Base-by-base conservation (phyloP, 2,329 filamentous ascomycete genomes). In the Colletotrichum endophyticum region DNA sequence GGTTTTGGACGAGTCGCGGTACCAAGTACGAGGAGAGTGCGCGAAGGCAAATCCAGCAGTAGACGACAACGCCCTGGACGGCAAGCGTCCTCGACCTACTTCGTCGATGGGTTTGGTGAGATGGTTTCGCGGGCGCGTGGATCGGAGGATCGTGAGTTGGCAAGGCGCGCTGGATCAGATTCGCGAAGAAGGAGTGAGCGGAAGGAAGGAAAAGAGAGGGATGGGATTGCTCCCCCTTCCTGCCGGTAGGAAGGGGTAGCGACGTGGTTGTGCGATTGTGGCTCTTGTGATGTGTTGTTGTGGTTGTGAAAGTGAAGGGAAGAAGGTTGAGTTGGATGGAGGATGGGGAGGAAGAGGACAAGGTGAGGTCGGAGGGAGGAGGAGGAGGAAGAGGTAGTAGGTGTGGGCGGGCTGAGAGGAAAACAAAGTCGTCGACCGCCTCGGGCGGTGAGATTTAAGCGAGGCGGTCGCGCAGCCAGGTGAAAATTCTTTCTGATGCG, bases 101-200 rank as follows among this genome's bases (percentile, higher is more conserved):
- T 61, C 16, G 57, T 32, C 57, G 28, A 13, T 0, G 57, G 57
- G 27, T 22, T 53, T 53, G 44, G 11, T 53, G 57, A 30, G 25
- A 19, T 32, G 57, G 16, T 61, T 13, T 30, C 7, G 27, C 57
- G 57, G 30, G 27, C 57, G 1, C 27, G 1, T 61, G 30, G 57
- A 1, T 2, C 27, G 1, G 57, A 27, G 0, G 19, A 27, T 53
- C 44, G n/a, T 22, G 56, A 59, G 27, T 25, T 27, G 53, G 28
- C 6, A 3, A 16, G 53, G 53, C 12, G 53, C n/a, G 7, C 13
- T 0, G 1, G 22, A 8, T n/a, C 0, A 19, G 2, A 5, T 3
- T 30, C 15, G 27, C 27, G 30, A 22, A 22, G 7, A 1, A 22
- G n/a, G 1, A 62, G 59, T 15, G 19, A 25, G 12, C 13, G 30